Evolutionary conservation across 2,329 filamentous ascomycete genomes (phyloP), one percentile per base, ranked within the genome.

Genomic region (Cylindrodendrum hubeiense): DNA sequence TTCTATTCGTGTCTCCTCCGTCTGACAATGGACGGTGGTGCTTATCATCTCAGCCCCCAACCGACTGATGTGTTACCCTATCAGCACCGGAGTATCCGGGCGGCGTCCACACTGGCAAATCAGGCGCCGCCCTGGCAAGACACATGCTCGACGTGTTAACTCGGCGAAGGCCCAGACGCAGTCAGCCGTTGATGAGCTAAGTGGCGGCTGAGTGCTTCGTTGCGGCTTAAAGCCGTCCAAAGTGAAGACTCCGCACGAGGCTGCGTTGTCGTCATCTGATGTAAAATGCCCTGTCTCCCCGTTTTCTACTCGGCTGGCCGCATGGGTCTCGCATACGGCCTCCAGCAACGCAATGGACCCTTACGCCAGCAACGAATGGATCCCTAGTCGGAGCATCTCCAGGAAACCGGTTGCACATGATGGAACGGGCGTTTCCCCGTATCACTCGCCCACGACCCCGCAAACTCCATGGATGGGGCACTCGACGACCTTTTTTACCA

Each of bases 381-480:
- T 21, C 3, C 28, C 47, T 19, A 34, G 19, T 13, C 15, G 44
- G 22, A 50, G 26, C 10, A 50, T 33, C 6, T 6, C 47, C 1
- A 30, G 26, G 47, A 50, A 50, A n/a, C 47, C 28, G 5, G 17
- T 50, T 17, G 15, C 26, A 12, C n/a, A 24, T 4, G 13, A 15
- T 17, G 44, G 26, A 3, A 19, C 26, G n/a, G n/a, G n/a, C n/a
- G n/a, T n/a, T 19, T 33, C 47, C 10, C 19, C n/a, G 4, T 21
- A 33, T 6, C 17, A 10, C 12, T 34, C 47, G 47, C 47, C 47
- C 3, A 33, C 28, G 26, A 33, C 47, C n/a, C 47, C 47, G 28
- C 47, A 50, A 7, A 50, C 47, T 9, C 47, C 47, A 15, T 50
- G 47, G 47, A 50, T 50, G 47, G 47, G 47, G 2, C 47, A 33